These are phyloP conservation scores for Ichthyophthirius multifiliis DNA, from an alignment of 169 alveolate species.

Conservation along the genomic window DNA sequence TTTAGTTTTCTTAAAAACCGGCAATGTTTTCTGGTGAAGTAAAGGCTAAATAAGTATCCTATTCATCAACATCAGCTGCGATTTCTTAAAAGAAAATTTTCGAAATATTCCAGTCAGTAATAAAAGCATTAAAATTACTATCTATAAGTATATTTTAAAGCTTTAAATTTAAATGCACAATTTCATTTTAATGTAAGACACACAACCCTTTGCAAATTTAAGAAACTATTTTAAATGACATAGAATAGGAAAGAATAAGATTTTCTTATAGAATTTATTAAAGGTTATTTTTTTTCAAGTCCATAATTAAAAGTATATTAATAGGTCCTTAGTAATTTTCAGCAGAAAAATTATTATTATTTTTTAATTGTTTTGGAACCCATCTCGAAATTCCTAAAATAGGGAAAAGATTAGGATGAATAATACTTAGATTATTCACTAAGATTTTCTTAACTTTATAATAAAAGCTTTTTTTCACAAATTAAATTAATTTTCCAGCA, in stretches of 20 bases:
- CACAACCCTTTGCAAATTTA: background rate
- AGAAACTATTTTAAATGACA: background rate
- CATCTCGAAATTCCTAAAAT: background rate
- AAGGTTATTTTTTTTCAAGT: background rate
- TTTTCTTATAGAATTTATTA: background rate
- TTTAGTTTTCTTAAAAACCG: background rate
- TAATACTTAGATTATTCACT: background rate
- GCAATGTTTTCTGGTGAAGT: background rate
- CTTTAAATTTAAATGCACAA: background rate
- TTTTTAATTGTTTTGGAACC: no score
- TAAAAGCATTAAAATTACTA: background rate
- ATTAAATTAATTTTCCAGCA: conserved; percentile 2
- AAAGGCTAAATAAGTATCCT: background rate
- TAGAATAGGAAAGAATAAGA: background rate
- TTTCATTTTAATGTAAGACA: background rate
- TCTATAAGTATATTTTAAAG: background rate
- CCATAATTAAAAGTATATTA: background rate
- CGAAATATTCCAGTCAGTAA: background rate
- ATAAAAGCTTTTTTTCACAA: background rate
- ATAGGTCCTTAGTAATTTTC: background rate
- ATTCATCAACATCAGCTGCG: background rate
- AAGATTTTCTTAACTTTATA: background rate
- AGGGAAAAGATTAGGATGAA: background rate
- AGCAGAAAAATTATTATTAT: no score
- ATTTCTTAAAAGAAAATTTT: background rate